These are phyloP conservation scores for Naganishia cerealis DNA, from an alignment of 1,284 basidiomycete genomes.

Conservation along the genomic window DNA sequence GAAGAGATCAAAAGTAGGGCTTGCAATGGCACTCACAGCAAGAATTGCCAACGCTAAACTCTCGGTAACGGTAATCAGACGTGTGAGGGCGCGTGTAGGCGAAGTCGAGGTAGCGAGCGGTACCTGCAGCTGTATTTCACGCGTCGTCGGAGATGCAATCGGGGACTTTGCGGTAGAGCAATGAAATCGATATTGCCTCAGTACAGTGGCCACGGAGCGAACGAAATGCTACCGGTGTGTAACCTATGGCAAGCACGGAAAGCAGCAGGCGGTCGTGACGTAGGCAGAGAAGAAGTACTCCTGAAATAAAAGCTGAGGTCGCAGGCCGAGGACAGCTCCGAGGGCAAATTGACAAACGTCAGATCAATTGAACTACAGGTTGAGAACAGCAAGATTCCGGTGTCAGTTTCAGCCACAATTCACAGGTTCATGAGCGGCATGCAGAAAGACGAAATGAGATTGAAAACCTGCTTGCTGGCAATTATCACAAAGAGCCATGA, in stretches of 20 bases:
- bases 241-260: slow-evolving; percentile 1
- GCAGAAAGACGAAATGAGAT: background rate
- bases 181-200: background rate
- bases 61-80: slow-evolving; percentile 6
- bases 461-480: too few species aligned
- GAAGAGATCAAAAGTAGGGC: slow-evolving; percentile 3
- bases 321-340: background rate
- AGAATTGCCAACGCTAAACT: slow-evolving; percentile 9
- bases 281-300: too few species aligned
- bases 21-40: slow-evolving; percentile 28
- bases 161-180: background rate
- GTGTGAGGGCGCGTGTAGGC: background rate
- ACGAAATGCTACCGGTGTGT: slow-evolving; percentile 2
- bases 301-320: background rate
- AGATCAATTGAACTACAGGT: background rate
- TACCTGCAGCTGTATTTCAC: background rate
- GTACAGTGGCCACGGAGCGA: background rate
- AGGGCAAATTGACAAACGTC: background rate
- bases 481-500: too few species aligned
- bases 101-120: background rate
- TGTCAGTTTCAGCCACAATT: slow-evolving; percentile 1
- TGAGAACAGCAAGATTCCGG: background rate
- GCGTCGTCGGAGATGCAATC: background rate
- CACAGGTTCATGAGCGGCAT: too few species aligned
- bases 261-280: background rate